A percentile compares a stretch with the other conserved stretches of the same genome.
These are phyloP conservation scores for Taphrina wiesneri DNA, from an alignment of 1,139 yeast species.

Conservation along the genomic window DNA sequence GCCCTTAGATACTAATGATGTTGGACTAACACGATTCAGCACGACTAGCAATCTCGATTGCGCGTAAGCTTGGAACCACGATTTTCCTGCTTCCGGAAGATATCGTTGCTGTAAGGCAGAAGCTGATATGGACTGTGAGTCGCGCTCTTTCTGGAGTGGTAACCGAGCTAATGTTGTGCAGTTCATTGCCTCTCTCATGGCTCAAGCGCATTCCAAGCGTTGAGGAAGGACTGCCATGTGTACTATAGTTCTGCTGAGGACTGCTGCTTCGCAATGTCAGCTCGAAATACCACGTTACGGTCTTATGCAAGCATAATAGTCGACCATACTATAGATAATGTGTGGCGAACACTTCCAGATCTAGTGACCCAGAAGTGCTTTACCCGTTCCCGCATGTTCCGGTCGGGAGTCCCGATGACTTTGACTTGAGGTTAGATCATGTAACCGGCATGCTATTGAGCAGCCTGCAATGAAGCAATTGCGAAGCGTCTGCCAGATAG, in stretches of 20 bases:
- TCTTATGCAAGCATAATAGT: neutral
- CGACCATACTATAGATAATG: neutral
- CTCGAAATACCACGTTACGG: neutral
- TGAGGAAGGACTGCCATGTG: neutral
- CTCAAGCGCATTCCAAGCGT: conserved; percentile 17
- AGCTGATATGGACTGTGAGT: conserved; percentile 71
- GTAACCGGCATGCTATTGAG: neutral
- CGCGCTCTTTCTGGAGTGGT: neutral
- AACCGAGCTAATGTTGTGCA: neutral
- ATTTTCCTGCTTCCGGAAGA: conserved; percentile 99
- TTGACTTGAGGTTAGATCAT: neutral
- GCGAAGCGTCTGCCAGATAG: conserved; percentile 14
- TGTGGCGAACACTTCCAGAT: no score
- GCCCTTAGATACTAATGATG: neutral
- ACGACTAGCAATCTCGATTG: conserved; percentile 93
- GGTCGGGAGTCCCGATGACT: no score
- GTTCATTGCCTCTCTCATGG: conserved; percentile 23
- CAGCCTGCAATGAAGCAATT: conserved; percentile 6
- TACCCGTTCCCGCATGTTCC: no score
- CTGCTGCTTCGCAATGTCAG: neutral
- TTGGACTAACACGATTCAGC: conserved; percentile 49
- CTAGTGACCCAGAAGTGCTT: no score
- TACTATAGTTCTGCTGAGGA: neutral
- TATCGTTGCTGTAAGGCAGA: conserved; percentile 89
- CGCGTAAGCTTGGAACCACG: conserved; percentile 95